Base-by-base conservation (phyloP, 371 early-diverging fungal genomes). In the Mortierella polycephala region DNA sequence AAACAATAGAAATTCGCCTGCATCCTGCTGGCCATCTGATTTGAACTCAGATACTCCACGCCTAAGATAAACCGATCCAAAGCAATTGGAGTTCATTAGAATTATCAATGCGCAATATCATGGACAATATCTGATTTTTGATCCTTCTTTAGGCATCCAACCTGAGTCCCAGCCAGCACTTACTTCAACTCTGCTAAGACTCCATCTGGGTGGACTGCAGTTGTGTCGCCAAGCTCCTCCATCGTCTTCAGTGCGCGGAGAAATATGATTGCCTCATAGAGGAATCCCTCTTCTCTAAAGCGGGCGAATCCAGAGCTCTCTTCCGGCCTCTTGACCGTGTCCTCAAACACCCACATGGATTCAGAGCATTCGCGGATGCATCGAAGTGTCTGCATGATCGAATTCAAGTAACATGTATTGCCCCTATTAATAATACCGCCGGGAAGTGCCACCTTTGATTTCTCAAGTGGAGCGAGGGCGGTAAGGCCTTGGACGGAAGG, bases 381-480 rank as follows among this genome's bases (percentile, higher is more conserved):
- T 16, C 77, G 55, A 3, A 77, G 57, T 0, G 62, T 20, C 30
- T 77, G 77, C 13, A 77, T 44, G 23, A 77, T 69, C 11, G 77
- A 77, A 52, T 77, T 77, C 8, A 77, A 54, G 52, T 77, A 77
- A 41, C 77, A 77, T 5, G 71, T 71, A 47, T 77, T 77, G 40
- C 69, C 67, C 9, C 46, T 9, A 46, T 77, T 77, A 12, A 62
- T 68, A 8, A 77, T 57, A 9, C 77, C 77, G 18, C 77, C 77
- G 0, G 77, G 71, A 20, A 77, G 72, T 6, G 64, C 18, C 2
- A 55, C 23, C 2, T 41, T 64, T 2, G 77, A 77, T 30, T 30
- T 1, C 30, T 39, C 51, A 8, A 59, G 37, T 2, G 56, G 55
- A 14, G 56, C 67, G 64, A 63, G 14, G 11, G 20, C 10, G 9